Percentiles rank a stretch among this genome's conserved stretches.
Evolutionary conservation across 306 rosid species (phyloP).

Genomic region (Sindora glabra): DNA sequence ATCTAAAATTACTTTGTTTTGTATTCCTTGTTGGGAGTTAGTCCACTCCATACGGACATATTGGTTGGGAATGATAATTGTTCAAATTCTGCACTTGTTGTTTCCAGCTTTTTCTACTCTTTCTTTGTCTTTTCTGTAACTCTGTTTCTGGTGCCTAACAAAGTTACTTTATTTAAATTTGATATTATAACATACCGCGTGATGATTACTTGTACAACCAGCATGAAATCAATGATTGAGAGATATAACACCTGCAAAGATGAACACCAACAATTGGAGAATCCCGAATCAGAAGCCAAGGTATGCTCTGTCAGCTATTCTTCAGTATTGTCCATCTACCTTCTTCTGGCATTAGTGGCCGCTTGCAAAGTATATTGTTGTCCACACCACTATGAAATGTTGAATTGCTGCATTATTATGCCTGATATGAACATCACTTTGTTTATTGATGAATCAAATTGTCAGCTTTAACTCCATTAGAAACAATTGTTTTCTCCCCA

Average conservation of each 20-base stretch:
- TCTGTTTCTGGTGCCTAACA: too few relatives aligned
- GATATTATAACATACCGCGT: too few relatives aligned
- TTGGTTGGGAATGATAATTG: too few relatives aligned
- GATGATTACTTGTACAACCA: constrained; percentile 22
- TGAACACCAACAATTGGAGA: constrained; percentile 37
- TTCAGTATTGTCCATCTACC: constrained; percentile 1
- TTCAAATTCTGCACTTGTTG: too few relatives aligned
- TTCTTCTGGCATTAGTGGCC: background rate
- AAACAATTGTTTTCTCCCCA: background rate
- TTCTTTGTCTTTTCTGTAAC: too few relatives aligned
- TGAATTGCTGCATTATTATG: background rate
- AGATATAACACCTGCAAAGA: constrained; percentile 50
- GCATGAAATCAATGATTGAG: constrained; percentile 57
- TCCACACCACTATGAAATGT: background rate
- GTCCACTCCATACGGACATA: too few relatives aligned
- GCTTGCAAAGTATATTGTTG: background rate
- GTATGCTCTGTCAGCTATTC: constrained; percentile 24
- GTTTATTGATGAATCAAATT: too few relatives aligned
- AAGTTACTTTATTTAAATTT: background rate
- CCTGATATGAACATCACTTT: too few relatives aligned
- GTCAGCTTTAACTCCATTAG: background rate
- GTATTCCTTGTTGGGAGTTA: too few relatives aligned
- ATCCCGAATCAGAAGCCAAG: constrained; percentile 61
- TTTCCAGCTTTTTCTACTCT: too few relatives aligned
- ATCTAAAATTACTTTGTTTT: too few relatives aligned